Base-by-base conservation (phyloP, 2,329 filamentous ascomycete genomes). In the Colletotrichum viniferum region DNA sequence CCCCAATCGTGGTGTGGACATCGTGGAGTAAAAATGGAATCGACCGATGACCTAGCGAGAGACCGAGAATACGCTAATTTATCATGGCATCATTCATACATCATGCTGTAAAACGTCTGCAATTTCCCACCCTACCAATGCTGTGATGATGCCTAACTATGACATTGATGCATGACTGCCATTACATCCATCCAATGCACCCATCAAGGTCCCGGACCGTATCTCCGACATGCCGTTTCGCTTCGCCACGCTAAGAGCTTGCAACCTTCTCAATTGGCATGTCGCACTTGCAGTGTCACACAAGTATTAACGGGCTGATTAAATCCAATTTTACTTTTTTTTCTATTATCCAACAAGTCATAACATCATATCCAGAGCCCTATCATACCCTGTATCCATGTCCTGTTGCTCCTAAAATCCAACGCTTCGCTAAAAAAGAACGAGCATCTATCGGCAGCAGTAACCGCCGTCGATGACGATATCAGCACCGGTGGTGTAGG, bases 401-500 rank as follows among this genome's bases (percentile, higher is more conserved):
- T 66, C 36, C 52, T 43, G 38, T 66, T 71, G 60, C 61, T 61
- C 67, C 71, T 18, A 21, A 67, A 56, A 58, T 58, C 21, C 28
- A 66, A 36, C 48, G 28, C 63, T 52, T 38, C 43, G 28, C 48
- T 48, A 21, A 28, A 52, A 65, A 16, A 16, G 8, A n/a, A 21
- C 12, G 7, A n/a, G 36, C 77, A 55, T 79, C 78, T 84, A 89
- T 76, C 87, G 86, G 79, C 83, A 80, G 78, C 85, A 87, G 85
- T 94, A 94, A 55, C 93, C 93, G 77, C 94, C 94, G 82, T 96
- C 94, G 74, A 95, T 91, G 73, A 94, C 85, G 58, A 96, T 88
- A 81, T 95, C 93, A 4, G 90, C 87, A 5, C 91, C 94, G 14
- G 94, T 96, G 7, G 92, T 95, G 84, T 95, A 96, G 56, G 91